Evolutionary conservation across 2,329 filamentous ascomycete genomes (phyloP).

Genomic region (Phialophora expanda): DNA sequence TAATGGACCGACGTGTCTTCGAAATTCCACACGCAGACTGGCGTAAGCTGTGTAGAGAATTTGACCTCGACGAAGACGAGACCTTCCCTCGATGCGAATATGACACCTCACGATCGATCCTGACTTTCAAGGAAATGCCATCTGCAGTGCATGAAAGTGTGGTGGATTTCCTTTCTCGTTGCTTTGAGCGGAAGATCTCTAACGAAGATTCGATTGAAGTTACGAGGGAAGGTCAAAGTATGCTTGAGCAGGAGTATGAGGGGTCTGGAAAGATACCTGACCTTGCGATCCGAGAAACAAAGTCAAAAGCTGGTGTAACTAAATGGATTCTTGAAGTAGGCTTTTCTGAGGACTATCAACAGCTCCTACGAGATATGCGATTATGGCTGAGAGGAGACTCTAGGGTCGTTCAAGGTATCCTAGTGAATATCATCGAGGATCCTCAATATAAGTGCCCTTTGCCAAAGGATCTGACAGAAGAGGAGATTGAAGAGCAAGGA

Average conservation of each 20-base stretch:
- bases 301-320: background rate
- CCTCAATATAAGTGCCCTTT: background rate
- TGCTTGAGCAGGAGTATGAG: background rate
- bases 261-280: background rate
- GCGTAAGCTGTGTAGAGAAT: background rate
- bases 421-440: constrained; percentile 5
- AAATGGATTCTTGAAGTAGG: constrained; percentile 14
- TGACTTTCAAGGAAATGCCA: background rate
- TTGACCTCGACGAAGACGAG: background rate
- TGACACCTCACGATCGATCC: background rate
- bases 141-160: background rate
- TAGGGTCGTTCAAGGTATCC: background rate
- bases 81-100: background rate
- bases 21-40: constrained; percentile 7
- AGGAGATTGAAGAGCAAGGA: constrained; percentile 1
- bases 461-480: background rate
- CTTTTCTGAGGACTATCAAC: constrained; percentile 2
- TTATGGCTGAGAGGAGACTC: background rate
- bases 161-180: background rate
- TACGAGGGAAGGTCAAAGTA: background rate
- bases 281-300: background rate
- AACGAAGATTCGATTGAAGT: background rate
- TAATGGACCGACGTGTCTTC: background rate
- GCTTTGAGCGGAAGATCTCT: background rate
- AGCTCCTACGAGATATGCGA: background rate